Evolutionary conservation across 768 basidiomycete species (phyloP).

Genomic region (Lactarius akahatsu): DNA sequence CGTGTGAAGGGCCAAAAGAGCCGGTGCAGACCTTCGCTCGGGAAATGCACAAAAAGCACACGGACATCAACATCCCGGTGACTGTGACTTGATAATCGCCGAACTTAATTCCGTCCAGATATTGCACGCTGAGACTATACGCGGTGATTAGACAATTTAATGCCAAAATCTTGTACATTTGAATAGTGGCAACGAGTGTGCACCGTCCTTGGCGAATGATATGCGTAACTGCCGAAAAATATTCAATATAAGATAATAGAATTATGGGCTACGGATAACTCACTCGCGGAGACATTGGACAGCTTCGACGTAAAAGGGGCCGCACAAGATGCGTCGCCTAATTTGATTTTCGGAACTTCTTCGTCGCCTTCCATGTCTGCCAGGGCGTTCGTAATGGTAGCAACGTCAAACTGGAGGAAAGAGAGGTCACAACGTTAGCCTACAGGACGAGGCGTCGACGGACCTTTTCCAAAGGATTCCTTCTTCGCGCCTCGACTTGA

Average conservation of each 20-base stretch:
- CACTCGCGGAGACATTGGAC: slow-evolving; percentile 95
- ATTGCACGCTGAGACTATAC: slow-evolving; percentile 97
- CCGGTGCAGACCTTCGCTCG: slow-evolving; percentile 76
- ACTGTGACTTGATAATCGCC: slow-evolving; percentile 99
- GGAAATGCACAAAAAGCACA: slow-evolving; percentile 98
- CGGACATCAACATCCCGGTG: slow-evolving; percentile 95
- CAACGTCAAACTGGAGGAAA: slow-evolving; percentile 65
- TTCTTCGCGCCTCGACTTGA: slow-evolving; percentile 62
- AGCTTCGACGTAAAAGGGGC: slow-evolving; percentile 99
- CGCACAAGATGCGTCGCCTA: slow-evolving; percentile 98
- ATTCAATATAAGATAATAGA: slow-evolving; percentile 1
- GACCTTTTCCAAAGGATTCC: slow-evolving; percentile 91
- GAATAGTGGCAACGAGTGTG: slow-evolving; percentile 96
- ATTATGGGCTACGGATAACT: slow-evolving; percentile 36
- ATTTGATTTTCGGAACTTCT: slow-evolving; percentile 96
- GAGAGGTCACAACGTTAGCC: background rate
- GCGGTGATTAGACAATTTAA: slow-evolving; percentile 98
- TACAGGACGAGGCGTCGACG: slow-evolving; percentile 28
- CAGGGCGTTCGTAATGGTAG: slow-evolving; percentile 77
- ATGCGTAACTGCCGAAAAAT: slow-evolving; percentile 66
- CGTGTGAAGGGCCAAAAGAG: background rate
- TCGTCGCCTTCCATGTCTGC: slow-evolving; percentile 93
- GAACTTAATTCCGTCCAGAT: slow-evolving; percentile 98
- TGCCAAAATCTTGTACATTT: slow-evolving; percentile 99
- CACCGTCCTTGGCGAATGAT: slow-evolving; percentile 99